Conservation (phyloP, 495 filamentous ascomycete species). For the Rhizodiscina lignyota region DNA sequence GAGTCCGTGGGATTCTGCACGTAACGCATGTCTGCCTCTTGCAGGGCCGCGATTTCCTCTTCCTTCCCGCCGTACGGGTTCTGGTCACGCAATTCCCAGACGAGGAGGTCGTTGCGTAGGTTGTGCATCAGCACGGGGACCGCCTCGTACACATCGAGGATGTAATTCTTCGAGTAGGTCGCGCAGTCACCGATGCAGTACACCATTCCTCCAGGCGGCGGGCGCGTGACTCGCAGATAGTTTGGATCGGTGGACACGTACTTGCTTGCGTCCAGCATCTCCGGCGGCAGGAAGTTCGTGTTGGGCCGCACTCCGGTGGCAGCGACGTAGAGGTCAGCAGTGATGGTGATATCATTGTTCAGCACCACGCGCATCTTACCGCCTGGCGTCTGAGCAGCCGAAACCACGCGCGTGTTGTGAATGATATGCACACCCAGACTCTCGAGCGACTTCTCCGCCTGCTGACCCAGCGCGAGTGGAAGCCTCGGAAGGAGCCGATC, state of each 20-base stretch:
- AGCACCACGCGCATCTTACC: conserved; percentile 6
- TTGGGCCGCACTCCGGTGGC: conserved; percentile 16
- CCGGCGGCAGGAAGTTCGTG: conserved; percentile 10
- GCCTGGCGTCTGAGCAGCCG: conserved; percentile 3
- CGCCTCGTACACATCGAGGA: conserved; percentile 17
- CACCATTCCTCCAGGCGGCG: conserved; percentile 4
- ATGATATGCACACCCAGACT: conserved; percentile 12
- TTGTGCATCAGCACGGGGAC: conserved; percentile 16
- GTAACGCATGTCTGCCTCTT: conserved; percentile 2
- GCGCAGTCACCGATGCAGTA: conserved; percentile 19
- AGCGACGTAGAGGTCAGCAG: conserved; percentile 10
- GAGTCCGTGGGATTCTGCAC: conserved; percentile 6
- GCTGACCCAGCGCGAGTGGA: background rate
- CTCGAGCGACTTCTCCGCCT: conserved; percentile 9
- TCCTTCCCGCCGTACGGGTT: conserved; percentile 5
- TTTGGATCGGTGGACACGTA: conserved; percentile 9
- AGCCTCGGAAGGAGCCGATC: conserved; percentile 9
- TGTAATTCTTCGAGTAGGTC: conserved; percentile 12
- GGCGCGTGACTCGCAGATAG: conserved; percentile 8
- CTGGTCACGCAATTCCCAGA: conserved; percentile 4
- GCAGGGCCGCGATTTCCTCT: conserved; percentile 6
- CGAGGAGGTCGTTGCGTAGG: conserved; percentile 15
- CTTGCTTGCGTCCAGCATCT: conserved; percentile 9
- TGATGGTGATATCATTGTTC: conserved; percentile 12
- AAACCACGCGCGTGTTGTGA: conserved; percentile 8